These are phyloP conservation scores for Malania oleifera DNA, from an alignment of 164 flowering plant genomes.

Conservation along the genomic window DNA sequence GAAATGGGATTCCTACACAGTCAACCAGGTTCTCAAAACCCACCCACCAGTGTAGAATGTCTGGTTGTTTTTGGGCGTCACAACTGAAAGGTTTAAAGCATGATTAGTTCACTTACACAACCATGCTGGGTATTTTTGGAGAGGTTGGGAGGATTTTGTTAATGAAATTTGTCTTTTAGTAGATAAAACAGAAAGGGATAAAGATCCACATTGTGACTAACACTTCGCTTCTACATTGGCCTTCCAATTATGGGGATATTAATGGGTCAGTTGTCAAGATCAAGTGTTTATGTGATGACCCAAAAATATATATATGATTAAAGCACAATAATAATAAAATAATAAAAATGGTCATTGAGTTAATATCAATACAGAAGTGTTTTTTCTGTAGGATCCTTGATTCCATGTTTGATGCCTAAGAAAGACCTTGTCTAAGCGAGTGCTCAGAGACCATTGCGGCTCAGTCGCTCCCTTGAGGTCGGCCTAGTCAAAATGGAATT, in stretches of 20 bases:
- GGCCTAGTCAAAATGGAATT: too few relatives aligned
- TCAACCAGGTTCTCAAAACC: slow-evolving; percentile 73
- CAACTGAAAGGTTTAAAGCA: slow-evolving; percentile 60
- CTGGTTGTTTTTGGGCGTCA: slow-evolving; percentile 79
- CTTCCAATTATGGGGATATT: slow-evolving; percentile 68
- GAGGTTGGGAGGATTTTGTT: slow-evolving; percentile 84
- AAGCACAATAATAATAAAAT: too few relatives aligned
- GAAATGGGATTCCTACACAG: slow-evolving; percentile 80
- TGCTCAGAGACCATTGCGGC: too few relatives aligned
- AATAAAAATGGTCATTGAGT: too few relatives aligned
- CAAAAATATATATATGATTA: too few relatives aligned
- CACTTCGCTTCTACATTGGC: slow-evolving; percentile 82
- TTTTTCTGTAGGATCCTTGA: too few relatives aligned
- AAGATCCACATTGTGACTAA: slow-evolving; percentile 70
- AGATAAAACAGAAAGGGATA: slow-evolving; percentile 69
- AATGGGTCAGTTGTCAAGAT: slow-evolving; percentile 61
- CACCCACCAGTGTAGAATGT: slow-evolving; percentile 93
- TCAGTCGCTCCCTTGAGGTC: too few relatives aligned
- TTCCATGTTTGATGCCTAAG: too few relatives aligned
- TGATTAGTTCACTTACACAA: slow-evolving; percentile 87
- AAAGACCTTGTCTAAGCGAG: too few relatives aligned
- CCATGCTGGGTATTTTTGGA: slow-evolving; percentile 93
- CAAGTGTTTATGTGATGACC: too few relatives aligned
- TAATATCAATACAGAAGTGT: too few relatives aligned
- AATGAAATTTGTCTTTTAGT: slow-evolving; percentile 63